Percentiles rank a stretch among this genome's conserved stretches.
Evolutionary conservation across 1,139 yeast genomes (phyloP).

Genomic region (Kurtzmaniella quercitrusa): DNA sequence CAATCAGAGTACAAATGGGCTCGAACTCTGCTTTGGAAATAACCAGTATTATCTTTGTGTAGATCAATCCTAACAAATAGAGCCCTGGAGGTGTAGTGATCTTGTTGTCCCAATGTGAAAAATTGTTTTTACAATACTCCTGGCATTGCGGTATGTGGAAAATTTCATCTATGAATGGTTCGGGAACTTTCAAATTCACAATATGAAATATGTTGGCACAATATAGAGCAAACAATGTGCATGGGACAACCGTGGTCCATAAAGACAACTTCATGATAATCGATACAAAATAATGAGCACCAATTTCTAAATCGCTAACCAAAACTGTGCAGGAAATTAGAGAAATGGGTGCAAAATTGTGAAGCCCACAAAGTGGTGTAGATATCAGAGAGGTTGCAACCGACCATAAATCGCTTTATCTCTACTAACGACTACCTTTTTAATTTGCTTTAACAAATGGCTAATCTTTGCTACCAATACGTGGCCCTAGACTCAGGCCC

Average conservation of each 20-base stretch:
- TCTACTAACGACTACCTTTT: too few relatives aligned
- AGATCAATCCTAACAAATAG: conserved; percentile 59
- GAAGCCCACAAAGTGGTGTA: neutral
- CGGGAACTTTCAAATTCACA: conserved; percentile 23
- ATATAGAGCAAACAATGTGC: conserved; percentile 15
- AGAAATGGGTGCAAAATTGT: neutral
- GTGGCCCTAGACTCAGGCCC: neutral
- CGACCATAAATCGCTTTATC: neutral
- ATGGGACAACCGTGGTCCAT: too few relatives aligned
- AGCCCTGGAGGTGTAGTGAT: conserved; percentile 98
- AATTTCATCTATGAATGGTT: conserved; percentile 66
- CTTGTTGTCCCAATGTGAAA: conserved; percentile 74
- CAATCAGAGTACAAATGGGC: conserved; percentile 4
- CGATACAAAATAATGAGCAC: neutral
- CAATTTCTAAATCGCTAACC: neutral
- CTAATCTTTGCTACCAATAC: neutral
- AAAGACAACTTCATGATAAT: neutral
- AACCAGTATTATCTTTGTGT: conserved; percentile 28
- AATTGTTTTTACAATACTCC: conserved; percentile 58
- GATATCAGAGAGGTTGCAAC: neutral
- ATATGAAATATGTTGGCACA: conserved; percentile 11
- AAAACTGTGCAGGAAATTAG: neutral
- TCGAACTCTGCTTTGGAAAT: conserved; percentile 10
- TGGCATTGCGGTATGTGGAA: conserved; percentile 83
- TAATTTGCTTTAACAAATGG: neutral